Evolutionary conservation across 148 eudicot genomes (phyloP), one percentile per base, ranked within the genome.

Genomic region (Rhododendron griersonianum): DNA sequence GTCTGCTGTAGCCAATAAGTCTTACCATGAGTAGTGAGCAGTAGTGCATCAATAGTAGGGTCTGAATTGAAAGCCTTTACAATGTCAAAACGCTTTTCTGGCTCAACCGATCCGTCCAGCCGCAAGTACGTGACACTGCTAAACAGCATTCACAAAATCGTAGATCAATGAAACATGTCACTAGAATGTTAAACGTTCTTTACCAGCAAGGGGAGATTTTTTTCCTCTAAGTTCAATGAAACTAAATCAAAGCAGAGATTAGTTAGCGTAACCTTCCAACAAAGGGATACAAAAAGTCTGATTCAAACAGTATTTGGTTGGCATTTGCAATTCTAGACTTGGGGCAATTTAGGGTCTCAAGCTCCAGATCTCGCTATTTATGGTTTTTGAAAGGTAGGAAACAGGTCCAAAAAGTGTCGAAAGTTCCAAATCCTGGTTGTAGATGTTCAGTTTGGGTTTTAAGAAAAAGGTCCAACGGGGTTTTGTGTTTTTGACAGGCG

Each of bases 1-100:
- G 16, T 53, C 16, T 74, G n/a, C 19, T 2, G 25, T 11, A 75
- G 73, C 59, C 35, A 47, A 61, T 83, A 79, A 65, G 50, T 55
- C 85, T 83, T 95, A 89, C 96, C 98, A 91, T 95, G 99, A 19
- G 99, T 98, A 55, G 99, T 98, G 61, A 98, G 98, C 87, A 98
- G 90, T 84, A 98, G 86, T 57, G 89, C 99, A 88, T 98, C 99
- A 84, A 98, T 98, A 39, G 99, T 98, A 57, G 99, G 99, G 89
- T 98, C 99, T 76, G 99, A 95, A 87, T 98, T 98, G 88, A 98
- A 98, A 84, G 98, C 92, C 87, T 98, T 95, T 39, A 96, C 99
- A 86, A 98, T 98, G 19, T 94, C 98, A 91, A 98, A 98, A 71
- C 99, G 98, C 90, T 94, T 95, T 50, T 94, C 94, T 63, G 96